phyloP scores from a whole-genome alignment of 495 filamentous ascomycete genomes.

The Clavariopsis aquatica region DNA sequence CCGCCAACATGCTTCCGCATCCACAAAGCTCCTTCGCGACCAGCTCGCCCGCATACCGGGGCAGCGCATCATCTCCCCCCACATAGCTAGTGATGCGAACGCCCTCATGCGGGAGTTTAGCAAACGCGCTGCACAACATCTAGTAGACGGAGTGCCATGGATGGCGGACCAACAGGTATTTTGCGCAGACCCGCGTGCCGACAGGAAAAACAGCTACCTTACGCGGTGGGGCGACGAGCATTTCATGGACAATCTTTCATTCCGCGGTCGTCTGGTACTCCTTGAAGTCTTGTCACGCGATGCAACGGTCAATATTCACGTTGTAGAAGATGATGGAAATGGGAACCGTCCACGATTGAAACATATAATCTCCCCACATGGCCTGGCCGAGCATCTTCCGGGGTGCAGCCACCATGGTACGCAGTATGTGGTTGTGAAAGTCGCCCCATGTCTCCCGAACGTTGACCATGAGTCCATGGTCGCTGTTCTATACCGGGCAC shows the following conservation, averaged over 20 bases:
- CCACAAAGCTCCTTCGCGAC: slow-evolving; percentile 18
- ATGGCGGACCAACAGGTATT: slow-evolving; percentile 21
- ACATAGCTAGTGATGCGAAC: background rate
- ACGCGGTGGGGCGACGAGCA: background rate
- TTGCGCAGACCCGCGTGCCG: background rate
- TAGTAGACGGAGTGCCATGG: slow-evolving; percentile 13
- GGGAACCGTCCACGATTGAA: background rate
- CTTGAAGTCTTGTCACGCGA: slow-evolving; percentile 10
- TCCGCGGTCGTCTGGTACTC: slow-evolving; percentile 4
- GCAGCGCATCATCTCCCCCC: background rate
- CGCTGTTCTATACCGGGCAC: slow-evolving; percentile 19
- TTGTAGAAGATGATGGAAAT: background rate
- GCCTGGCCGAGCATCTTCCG: slow-evolving; percentile 1
- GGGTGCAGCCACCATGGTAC: background rate
- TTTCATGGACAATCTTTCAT: background rate
- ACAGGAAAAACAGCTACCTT: slow-evolving; percentile 21
- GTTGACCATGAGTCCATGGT: background rate
- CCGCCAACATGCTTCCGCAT: slow-evolving; percentile 27
- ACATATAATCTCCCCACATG: slow-evolving; percentile 21
- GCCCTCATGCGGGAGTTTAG: slow-evolving; percentile 5
- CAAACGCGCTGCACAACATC: slow-evolving; percentile 16
- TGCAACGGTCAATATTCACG: slow-evolving; percentile 13
- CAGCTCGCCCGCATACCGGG: slow-evolving; percentile 26
- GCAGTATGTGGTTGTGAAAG: slow-evolving; percentile 17
- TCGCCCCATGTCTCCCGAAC: background rate